phyloP scores from a whole-genome alignment of 805 yeast genomes.

The Kodamaea neixiangensis region DNA sequence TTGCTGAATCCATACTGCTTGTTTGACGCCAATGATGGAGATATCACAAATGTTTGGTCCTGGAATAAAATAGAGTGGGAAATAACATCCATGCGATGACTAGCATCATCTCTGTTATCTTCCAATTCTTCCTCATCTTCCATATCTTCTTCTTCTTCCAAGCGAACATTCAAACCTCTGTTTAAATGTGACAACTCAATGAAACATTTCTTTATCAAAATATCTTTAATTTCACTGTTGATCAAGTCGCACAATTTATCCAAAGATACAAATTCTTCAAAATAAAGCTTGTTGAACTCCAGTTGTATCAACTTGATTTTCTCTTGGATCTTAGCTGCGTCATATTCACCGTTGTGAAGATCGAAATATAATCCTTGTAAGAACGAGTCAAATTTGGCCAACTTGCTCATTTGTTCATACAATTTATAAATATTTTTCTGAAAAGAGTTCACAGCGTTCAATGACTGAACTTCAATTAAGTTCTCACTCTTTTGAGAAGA shows the following conservation, averaged over 20 bases:
- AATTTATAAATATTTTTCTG: constrained; percentile 25
- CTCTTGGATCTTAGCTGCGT: constrained; percentile 11
- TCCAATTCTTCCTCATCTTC: not conserved
- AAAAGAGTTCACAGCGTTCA: constrained; percentile 23
- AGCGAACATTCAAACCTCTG: not conserved
- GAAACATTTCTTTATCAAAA: constrained; percentile 24
- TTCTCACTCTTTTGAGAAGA: constrained; percentile 23
- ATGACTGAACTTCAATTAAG: constrained; percentile 27
- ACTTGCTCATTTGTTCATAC: constrained; percentile 19
- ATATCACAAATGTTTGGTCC: constrained; percentile 36
- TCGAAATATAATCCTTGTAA: constrained; percentile 16
- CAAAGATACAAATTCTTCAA: constrained; percentile 20
- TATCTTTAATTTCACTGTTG: constrained; percentile 24
- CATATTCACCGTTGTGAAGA: constrained; percentile 21
- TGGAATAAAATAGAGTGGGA: constrained; percentile 39
- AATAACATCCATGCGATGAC: not conserved
- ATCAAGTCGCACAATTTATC: constrained; percentile 22
- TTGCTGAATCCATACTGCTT: constrained; percentile 30
- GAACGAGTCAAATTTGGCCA: constrained; percentile 19
- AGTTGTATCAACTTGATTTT: constrained; percentile 17
- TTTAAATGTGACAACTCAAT: constrained; percentile 12
- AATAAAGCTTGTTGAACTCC: constrained; percentile 16
- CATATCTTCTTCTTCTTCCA: not conserved
- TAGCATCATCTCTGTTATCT: not conserved
- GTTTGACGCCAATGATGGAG: constrained; percentile 43